phyloP scores from a whole-genome alignment of 2,329 filamentous ascomycete genomes.

The Westerdykella aurantiaca region DNA sequence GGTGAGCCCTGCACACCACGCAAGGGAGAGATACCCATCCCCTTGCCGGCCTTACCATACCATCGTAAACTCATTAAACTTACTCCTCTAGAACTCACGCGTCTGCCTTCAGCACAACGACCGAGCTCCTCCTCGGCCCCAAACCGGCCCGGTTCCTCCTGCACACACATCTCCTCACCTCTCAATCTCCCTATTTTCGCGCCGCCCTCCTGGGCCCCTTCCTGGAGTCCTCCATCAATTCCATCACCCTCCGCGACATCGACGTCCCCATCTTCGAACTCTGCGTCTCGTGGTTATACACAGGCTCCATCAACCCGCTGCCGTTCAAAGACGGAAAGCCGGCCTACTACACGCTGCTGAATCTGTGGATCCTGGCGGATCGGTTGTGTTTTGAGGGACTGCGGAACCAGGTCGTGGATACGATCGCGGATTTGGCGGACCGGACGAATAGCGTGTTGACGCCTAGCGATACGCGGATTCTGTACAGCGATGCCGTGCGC shows the following conservation, averaged over 20 bases:
- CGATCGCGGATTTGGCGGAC: slow-evolving; percentile 43
- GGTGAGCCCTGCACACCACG: not conserved
- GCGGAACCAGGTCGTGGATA: slow-evolving; percentile 42
- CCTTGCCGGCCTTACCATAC: not conserved
- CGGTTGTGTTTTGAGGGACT: slow-evolving; percentile 43
- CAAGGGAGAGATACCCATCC: slow-evolving; percentile 12
- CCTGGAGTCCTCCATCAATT: slow-evolving; percentile 40
- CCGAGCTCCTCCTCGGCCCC: slow-evolving; percentile 35
- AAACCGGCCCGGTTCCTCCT: slow-evolving; percentile 40
- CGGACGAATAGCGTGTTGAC: slow-evolving; percentile 47
- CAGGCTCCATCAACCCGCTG: slow-evolving; percentile 31
- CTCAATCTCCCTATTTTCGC: slow-evolving; percentile 47
- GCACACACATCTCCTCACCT: slow-evolving; percentile 45
- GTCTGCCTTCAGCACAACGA: slow-evolving; percentile 36
- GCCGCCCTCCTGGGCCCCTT: slow-evolving; percentile 46
- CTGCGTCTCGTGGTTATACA: slow-evolving; percentile 50
- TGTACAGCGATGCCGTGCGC: slow-evolving; percentile 41
- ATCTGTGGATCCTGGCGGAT: slow-evolving; percentile 45
- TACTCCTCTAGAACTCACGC: slow-evolving; percentile 31
- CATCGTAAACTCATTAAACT: not conserved
- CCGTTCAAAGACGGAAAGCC: slow-evolving; percentile 44
- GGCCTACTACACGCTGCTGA: slow-evolving; percentile 47
- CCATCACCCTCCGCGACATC: slow-evolving; percentile 42
- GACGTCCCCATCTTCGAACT: slow-evolving; percentile 45
- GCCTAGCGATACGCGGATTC: slow-evolving; percentile 44